Evolutionary conservation across 148 eudicot species (phyloP).

Genomic region (Vaccinium vitisidaea): DNA sequence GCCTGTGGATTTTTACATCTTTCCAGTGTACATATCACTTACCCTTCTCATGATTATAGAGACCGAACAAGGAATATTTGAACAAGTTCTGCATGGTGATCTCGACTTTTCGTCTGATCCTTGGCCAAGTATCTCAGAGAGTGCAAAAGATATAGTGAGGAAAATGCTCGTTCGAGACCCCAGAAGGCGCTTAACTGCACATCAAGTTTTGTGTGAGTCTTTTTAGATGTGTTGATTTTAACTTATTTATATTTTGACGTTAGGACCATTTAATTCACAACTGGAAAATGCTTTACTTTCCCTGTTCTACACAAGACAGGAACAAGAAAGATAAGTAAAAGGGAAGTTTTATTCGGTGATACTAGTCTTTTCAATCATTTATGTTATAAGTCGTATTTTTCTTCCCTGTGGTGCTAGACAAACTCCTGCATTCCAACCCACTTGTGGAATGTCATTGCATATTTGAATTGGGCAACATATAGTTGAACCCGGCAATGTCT

Average conservation of each 20-base stretch:
- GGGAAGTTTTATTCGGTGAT: background rate
- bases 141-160: slow-evolving; percentile 85
- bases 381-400: background rate
- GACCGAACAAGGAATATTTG: slow-evolving; percentile 84
- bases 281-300: slow-evolving; percentile 9
- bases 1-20: background rate
- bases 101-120: slow-evolving; percentile 85
- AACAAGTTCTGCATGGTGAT: slow-evolving; percentile 82
- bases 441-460: background rate
- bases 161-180: slow-evolving; percentile 89
- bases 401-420: background rate
- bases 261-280: slow-evolving; percentile 3
- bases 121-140: slow-evolving; percentile 84
- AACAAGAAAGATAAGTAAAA: background rate
- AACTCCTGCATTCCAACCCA: slow-evolving; percentile 4
- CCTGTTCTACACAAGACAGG: background rate
- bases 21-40: background rate
- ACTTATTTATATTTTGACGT: background rate
- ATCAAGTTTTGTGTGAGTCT: slow-evolving; percentile 83
- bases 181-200: slow-evolving; percentile 67
- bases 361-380: background rate
- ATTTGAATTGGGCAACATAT: background rate
- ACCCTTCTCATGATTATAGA: slow-evolving; percentile 32
- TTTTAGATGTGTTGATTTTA: background rate
- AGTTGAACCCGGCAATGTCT: background rate